phyloP scores from a whole-genome alignment of 148 eudicot species.

The Fallopia convolvulus region DNA sequence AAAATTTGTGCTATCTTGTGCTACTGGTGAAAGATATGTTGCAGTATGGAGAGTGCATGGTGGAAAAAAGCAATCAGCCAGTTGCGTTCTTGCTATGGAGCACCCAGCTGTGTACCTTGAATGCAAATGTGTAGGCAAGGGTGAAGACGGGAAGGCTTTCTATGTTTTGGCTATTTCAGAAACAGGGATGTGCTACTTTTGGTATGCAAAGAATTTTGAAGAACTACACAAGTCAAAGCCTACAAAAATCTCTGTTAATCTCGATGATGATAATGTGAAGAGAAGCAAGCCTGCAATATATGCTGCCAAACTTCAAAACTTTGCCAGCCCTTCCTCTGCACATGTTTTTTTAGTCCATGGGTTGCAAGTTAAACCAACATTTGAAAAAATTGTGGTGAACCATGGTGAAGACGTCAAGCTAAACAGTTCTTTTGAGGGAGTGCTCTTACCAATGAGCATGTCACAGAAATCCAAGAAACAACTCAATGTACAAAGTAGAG shows the following conservation, averaged over 20 bases:
- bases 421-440: conserved; percentile 46
- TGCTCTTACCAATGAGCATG: conserved; percentile 59
- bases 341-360: conserved; percentile 76
- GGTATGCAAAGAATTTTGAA: conserved; percentile 64
- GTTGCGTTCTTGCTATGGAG: conserved; percentile 81
- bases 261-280: conserved; percentile 36
- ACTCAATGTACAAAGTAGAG: conserved; percentile 36
- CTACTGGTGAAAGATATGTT: conserved; percentile 79
- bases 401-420: conserved; percentile 57
- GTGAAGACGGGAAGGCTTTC: conserved; percentile 36
- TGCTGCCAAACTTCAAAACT: conserved; percentile 61
- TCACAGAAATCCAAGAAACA: conserved; percentile 53
- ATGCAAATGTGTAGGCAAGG: conserved; percentile 32
- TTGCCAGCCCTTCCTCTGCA: conserved; percentile 36
- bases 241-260: conserved; percentile 45
- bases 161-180: conserved; percentile 80
- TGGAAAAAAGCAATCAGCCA: conserved; percentile 69
- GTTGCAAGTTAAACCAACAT: conserved; percentile 64
- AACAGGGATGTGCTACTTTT: conserved; percentile 73
- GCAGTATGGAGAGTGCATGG: conserved; percentile 81
- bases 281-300: conserved; percentile 53
- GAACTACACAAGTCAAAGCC: conserved; percentile 60
- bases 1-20: conserved; percentile 65
- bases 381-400: conserved; percentile 67
- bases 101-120: conserved; percentile 84